Evolutionary conservation across 371 early-diverging fungal species (phyloP), one percentile per base, ranked within the genome.

Genomic region (Rhizomucor miehei): DNA sequence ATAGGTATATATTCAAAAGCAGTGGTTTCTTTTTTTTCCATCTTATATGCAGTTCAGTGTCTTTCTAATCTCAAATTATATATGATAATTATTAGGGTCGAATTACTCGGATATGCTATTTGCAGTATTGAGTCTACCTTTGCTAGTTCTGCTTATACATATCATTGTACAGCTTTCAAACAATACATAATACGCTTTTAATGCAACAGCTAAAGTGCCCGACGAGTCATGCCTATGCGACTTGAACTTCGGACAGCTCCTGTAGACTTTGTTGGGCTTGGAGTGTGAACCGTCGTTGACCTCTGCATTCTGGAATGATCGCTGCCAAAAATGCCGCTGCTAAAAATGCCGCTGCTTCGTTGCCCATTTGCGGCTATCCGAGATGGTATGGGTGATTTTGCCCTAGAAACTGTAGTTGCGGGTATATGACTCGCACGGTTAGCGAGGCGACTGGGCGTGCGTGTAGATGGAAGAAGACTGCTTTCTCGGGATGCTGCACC

Each of bases 111-210:
- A 57, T 9, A 46, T 52, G 10, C 4, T 60, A 8, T 58, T 48
- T 24, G 41, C 48, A 13, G 3, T 60, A 3, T 24, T 71, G 16
- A 44, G 57, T 43, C 59, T 71, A 54, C 1, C 63, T 1, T 19
- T 67, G 39, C 51, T 64, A 39, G 56, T 56, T 6, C 36, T 71
- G 1, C 54, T 62, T 34, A 34, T 62, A 48, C 65, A 71, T 52
- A 52, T 67, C 43, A 50, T 64, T 49, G 62, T 45, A 45, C 45
- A 23, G 23, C 45, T 45, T 6, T 45, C 13, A 19, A 19, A 20
- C 13, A 45, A 45, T 25, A 25, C 25, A 14, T 45, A 45, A 23
- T 16, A 44, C 12, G 16, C 43, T 41, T 41, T 16, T 6, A 41
- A 5, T n/a, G 3, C 8, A 29, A 3, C 29, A 29, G 29, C 29